These are phyloP conservation scores for Candolleomyces eurysporus DNA, from an alignment of 768 basidiomycete genomes.

Conservation along the genomic window DNA sequence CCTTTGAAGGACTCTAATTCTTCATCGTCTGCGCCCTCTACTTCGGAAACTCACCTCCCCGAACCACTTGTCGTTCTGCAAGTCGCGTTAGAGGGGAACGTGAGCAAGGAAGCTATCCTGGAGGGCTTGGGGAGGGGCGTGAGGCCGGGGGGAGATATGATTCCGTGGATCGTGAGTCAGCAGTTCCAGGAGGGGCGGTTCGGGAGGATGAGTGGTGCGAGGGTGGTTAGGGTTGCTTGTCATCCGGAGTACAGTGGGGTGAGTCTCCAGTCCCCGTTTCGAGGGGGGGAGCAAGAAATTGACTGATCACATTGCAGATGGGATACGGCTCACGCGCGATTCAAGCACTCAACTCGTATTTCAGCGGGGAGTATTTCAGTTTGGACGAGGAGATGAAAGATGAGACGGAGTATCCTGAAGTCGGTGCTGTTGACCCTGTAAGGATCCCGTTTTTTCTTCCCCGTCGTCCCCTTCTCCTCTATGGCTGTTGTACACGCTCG, in stretches of 20 bases:
- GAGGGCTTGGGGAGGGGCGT: conserved; percentile 82
- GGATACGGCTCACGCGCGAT: conserved; percentile 93
- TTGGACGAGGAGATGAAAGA: conserved; percentile 62
- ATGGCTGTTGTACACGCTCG: too few species aligned
- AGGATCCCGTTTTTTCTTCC: background rate
- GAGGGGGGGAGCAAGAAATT: conserved; percentile 23
- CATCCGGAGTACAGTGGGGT: conserved; percentile 95
- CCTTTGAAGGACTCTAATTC: conserved; percentile 65
- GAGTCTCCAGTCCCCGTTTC: conserved; percentile 24
- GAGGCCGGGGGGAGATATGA: conserved; percentile 92
- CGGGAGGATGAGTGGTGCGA: conserved; percentile 84
- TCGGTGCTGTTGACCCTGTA: conserved; percentile 23
- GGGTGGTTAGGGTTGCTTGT: conserved; percentile 90
- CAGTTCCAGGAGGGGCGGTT: conserved; percentile 96
- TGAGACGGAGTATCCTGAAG: conserved; percentile 58
- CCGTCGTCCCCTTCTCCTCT: too few species aligned
- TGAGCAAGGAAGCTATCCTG: conserved; percentile 81
- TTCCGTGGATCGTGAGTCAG: conserved; percentile 94
- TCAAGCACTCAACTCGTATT: conserved; percentile 84
- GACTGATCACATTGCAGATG: conserved; percentile 49
- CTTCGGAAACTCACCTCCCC: conserved; percentile 63
- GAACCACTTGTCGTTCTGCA: conserved; percentile 96
- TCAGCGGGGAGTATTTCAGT: conserved; percentile 89
- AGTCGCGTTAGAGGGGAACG: conserved; percentile 93
- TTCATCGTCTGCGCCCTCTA: too few species aligned